Base-by-base conservation (phyloP, 2,329 filamentous ascomycete species). In the Onygenales sp. region DNA sequence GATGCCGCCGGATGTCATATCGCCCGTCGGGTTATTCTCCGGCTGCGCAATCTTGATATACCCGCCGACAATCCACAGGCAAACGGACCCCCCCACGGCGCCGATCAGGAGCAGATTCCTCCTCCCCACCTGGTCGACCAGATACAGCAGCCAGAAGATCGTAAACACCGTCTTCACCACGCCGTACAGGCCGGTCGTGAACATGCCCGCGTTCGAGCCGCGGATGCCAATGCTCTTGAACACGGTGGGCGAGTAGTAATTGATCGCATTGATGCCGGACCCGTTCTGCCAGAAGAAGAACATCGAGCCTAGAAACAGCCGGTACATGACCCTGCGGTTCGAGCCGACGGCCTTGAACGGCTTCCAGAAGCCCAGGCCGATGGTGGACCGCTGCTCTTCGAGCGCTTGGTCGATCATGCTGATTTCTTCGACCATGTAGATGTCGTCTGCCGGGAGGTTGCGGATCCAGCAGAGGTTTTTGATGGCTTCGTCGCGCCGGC, bases 271-370 rank as follows among this genome's bases (percentile, higher is more conserved):
- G 72, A 89, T 89, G 2, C 86, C 86, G 2, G 74, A 78, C 49
- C 84, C 84, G 61, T 92, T 92, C 69, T 92, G 87, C 78, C 83
- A 89, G 51, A 91, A 73, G 75, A 91, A 91, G 17, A 92, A 76
- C 62, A 87, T 79, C 53, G 80, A 79, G 46, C 87, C 87, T 9
- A 91, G 76, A 66, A 88, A 80, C 69, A 92, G 83, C 43, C 87
- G 81, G 75, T 82, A 88, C 59, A 81, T 81, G 31, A 87, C 78
- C 63, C 78, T 78, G 54, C 71, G 74, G 59, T 80, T 71, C 60
- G 74, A 76, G 54, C 78, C 74, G 21, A 80, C 74, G 7, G 75
- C 72, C 55, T 73, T 66, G 71, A 89, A 87, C 0, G 85, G 85
- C 69, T 84, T 83, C 82, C 83, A 89, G 75, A 90, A 89, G 2